A percentile compares a stretch with the other conserved stretches of the same genome.
These are phyloP conservation scores for Teratosphaeria destructans DNA, from an alignment of 2,329 filamentous ascomycete species.

Conservation along the genomic window DNA sequence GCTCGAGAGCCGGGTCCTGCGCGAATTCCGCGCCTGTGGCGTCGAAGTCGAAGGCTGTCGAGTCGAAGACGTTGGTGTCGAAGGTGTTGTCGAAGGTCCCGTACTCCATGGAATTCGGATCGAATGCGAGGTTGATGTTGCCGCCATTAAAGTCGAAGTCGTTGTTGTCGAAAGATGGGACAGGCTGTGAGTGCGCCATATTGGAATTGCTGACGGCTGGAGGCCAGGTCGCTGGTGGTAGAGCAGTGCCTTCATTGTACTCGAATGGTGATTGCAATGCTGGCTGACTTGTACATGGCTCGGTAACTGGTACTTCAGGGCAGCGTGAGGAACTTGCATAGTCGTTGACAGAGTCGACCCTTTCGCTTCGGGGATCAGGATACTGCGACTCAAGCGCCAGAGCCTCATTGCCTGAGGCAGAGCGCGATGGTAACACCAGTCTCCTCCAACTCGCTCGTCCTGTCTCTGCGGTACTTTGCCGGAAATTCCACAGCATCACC, in stretches of 20 bases:
- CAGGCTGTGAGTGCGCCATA: conserved; percentile 8
- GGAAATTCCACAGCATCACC: conserved; percentile 21
- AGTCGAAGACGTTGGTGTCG: conserved; percentile 19
- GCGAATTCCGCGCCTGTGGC: conserved; percentile 8
- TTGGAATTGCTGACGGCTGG: conserved; percentile 9
- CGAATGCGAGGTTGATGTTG: conserved; percentile 31
- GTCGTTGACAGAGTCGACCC: conserved; percentile 15
- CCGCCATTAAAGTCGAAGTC: conserved; percentile 31
- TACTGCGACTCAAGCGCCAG: background rate
- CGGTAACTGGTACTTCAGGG: conserved; percentile 4
- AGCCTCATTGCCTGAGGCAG: background rate
- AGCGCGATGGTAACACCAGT: conserved; percentile 11
- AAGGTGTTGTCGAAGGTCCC: conserved; percentile 5
- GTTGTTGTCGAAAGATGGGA: conserved; percentile 19
- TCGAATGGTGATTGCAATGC: conserved; percentile 22
- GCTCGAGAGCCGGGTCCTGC: conserved; percentile 15
- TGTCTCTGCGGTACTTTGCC: conserved; percentile 10
- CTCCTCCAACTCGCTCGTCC: conserved; percentile 20
- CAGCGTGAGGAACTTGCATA: conserved; percentile 7
- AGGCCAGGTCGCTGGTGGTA: conserved; percentile 20
- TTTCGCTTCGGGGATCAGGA: conserved; percentile 8
- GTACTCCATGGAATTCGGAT: conserved; percentile 12
- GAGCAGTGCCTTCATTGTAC: conserved; percentile 19
- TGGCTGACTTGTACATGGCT: conserved; percentile 4
- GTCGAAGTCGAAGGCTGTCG: conserved; percentile 21